Conservation (phyloP, 2,329 filamentous ascomycete species). For the Fusarium foetens region DNA sequence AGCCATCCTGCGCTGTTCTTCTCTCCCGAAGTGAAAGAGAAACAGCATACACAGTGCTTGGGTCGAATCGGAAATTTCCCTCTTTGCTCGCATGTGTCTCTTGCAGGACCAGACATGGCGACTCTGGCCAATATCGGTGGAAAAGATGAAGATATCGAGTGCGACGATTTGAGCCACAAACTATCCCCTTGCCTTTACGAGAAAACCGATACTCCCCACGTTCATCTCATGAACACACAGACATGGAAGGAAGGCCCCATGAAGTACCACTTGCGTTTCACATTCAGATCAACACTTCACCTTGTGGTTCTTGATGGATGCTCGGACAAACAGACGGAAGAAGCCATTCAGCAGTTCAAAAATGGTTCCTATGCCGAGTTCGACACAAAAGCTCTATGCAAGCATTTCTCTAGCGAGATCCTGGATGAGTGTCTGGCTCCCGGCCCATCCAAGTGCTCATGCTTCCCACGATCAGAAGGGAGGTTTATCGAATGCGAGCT, state of each 20-base stretch:
- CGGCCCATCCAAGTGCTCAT: not conserved
- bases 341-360: not conserved
- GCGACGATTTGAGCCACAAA: not conserved
- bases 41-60: not conserved
- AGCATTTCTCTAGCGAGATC: not conserved
- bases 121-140: not conserved
- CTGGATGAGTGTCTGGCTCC: not conserved
- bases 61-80: not conserved
- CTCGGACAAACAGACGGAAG: not conserved
- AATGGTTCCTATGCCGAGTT: not conserved
- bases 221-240: not conserved
- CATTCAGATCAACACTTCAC: not conserved
- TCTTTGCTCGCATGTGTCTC: not conserved
- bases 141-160: not conserved
- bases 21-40: not conserved
- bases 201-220: not conserved
- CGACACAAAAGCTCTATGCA: not conserved
- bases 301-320: not conserved
- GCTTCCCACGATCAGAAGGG: not conserved
- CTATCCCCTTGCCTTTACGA: not conserved
- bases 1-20: constrained; percentile 12
- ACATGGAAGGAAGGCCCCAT: not conserved
- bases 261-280: not conserved
- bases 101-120: not conserved
- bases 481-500: not conserved